A percentile compares a stretch with the other conserved stretches of the same genome.
These are phyloP conservation scores for Hymenoscyphus linearis DNA, from an alignment of 2,329 filamentous ascomycete genomes.

Conservation along the genomic window DNA sequence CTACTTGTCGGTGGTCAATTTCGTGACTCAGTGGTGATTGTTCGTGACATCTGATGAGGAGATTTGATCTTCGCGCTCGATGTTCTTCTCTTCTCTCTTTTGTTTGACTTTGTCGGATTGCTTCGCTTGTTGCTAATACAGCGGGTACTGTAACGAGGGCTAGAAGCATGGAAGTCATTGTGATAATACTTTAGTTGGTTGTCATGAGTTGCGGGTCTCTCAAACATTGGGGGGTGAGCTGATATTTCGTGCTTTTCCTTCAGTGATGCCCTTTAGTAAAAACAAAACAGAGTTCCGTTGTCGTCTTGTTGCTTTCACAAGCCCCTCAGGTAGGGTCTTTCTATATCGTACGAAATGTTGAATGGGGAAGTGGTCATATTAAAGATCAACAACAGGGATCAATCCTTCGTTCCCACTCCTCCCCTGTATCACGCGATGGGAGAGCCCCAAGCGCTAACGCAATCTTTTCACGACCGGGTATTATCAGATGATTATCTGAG, in stretches of 20 bases:
- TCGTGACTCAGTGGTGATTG: slow-evolving; percentile 39
- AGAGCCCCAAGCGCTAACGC: neutral
- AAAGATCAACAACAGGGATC: slow-evolving; percentile 12
- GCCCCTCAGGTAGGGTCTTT: neutral
- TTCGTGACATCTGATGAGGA: slow-evolving; percentile 41
- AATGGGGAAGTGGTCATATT: slow-evolving; percentile 15
- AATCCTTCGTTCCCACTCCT: neutral
- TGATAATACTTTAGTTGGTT: neutral
- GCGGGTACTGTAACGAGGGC: slow-evolving; percentile 34
- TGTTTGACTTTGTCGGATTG: slow-evolving; percentile 44
- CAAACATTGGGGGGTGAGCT: neutral
- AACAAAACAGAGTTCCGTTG: neutral
- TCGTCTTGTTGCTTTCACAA: neutral
- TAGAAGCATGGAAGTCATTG: slow-evolving; percentile 20
- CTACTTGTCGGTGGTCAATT: slow-evolving; percentile 40
- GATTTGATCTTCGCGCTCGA: slow-evolving; percentile 43
- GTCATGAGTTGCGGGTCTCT: neutral
- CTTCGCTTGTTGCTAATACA: slow-evolving; percentile 43
- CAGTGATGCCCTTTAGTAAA: neutral
- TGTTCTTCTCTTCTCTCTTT: slow-evolving; percentile 46
- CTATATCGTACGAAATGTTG: slow-evolving; percentile 6
- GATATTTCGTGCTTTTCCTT: neutral
- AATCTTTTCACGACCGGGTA: neutral
- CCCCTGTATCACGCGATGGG: neutral
- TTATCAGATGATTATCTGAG: slow-evolving; percentile 19